Evolutionary conservation across 176 grass and related monocot genomes (phyloP).

Genomic region (Oryza meridionalis): DNA sequence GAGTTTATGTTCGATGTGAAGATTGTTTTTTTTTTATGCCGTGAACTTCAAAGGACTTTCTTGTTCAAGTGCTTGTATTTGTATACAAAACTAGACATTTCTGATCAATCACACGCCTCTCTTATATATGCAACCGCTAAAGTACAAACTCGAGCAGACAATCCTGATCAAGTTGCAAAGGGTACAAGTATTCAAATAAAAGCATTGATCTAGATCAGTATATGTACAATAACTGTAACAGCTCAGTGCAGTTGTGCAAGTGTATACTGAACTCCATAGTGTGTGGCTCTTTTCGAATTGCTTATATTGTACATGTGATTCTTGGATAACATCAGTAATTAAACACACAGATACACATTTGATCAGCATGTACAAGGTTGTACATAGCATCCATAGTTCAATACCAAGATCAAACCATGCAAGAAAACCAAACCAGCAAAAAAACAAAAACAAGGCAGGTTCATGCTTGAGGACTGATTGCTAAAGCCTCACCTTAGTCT

Average conservation of each 20-base stretch:
- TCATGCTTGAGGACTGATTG: background rate
- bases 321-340: background rate
- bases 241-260: background rate
- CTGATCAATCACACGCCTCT: background rate
- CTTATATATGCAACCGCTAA: background rate
- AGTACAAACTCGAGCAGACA: background rate
- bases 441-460: background rate
- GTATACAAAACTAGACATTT: background rate
- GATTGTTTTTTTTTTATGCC: background rate
- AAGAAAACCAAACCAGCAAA: constrained; percentile 7
- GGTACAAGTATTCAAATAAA: too few relatives aligned
- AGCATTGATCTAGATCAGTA: constrained; percentile 32
- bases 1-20: background rate
- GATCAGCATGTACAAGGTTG: background rate
- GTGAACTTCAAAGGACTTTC: background rate
- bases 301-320: background rate
- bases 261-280: constrained; percentile 1
- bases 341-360: background rate
- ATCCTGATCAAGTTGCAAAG: background rate
- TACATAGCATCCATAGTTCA: background rate
- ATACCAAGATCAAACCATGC: background rate
- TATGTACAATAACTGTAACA: constrained; percentile 29
- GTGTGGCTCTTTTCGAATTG: background rate
- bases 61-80: background rate
- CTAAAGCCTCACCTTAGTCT: constrained; percentile 11